Evolutionary conservation across 805 yeast species (phyloP), one percentile per base, ranked within the genome.

Genomic region (Ogataea haglerorum): DNA sequence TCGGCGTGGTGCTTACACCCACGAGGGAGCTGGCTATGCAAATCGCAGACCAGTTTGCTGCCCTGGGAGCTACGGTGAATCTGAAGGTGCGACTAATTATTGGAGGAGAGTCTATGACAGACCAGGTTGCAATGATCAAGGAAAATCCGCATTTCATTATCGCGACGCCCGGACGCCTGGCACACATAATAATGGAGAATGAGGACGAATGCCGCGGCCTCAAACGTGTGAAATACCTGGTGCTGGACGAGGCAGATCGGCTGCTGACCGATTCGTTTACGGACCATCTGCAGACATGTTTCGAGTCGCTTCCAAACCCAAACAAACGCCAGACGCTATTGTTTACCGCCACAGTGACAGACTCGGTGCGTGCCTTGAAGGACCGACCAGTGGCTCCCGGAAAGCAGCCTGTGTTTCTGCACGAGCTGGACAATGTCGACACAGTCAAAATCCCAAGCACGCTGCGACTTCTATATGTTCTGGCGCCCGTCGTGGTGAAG

Each of bases 131-230:
- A 21, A 82, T 80, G 53, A 70, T 93, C 27, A 91, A 86, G 58
- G 76, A 74, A 36, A 78, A 80, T 53, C 99, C 99, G 0, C 98
- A 93, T 65, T 85, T 93, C 53, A 88, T 93, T 19, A 83, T 93
- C 47, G 99, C 99, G 2, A 93, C 99, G 0, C 99, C 99, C 0
- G 99, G 99, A 12, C 73, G 99, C 57, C 67, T 93, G 45, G 98
- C 98, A 0, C 97, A 91, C 63, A 81, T 93, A 14, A 63, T 82
- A 46, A 78, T 81, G 54, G 85, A 93, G 58, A 96, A 96, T 13
- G 95, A 85, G 43, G 97, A 93, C 46, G 85, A 95, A 4, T 70
- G 84, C 0, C 70, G 77, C 27, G 96, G 96, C 0, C 67, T 93
- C 35, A 78, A 82, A 52, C 72, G 95, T 51, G 82, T 85, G 13